These are phyloP conservation scores for Mucor piriformis DNA, from an alignment of 371 early-diverging fungal genomes.

Conservation along the genomic window DNA sequence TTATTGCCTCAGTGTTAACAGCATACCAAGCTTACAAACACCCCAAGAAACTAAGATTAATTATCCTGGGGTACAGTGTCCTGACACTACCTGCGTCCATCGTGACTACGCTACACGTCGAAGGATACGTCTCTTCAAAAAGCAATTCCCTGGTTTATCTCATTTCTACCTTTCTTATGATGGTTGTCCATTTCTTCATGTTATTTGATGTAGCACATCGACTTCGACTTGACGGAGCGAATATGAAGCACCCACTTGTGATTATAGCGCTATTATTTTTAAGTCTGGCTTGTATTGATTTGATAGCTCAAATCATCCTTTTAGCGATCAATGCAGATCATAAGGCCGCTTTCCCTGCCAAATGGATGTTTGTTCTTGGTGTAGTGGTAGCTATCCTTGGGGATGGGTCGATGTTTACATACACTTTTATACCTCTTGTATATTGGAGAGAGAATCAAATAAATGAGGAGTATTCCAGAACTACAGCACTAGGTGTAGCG, in stretches of 20 bases:
- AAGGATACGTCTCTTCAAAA: constrained; percentile 3
- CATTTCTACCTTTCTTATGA: constrained; percentile 13
- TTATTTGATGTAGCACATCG: constrained; percentile 17
- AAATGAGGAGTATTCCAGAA: constrained; percentile 12
- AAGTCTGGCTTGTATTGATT: background rate
- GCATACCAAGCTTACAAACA: constrained; percentile 11
- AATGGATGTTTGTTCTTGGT: constrained; percentile 9
- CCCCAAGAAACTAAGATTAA: constrained; percentile 20
- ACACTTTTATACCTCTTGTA: constrained; percentile 23
- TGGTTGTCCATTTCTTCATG: constrained; percentile 18
- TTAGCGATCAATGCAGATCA: background rate
- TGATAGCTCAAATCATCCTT: constrained; percentile 8
- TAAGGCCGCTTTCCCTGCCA: background rate
- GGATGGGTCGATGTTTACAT: constrained; percentile 10
- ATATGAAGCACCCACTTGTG: constrained; percentile 19
- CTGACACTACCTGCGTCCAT: constrained; percentile 19
- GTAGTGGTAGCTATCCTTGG: constrained; percentile 9
- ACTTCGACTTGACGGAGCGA: constrained; percentile 1
- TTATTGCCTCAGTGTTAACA: constrained; percentile 11
- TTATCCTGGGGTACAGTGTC: constrained; percentile 18
- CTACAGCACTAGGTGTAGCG: constrained; percentile 23
- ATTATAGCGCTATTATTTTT: constrained; percentile 9
- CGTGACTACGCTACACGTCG: constrained; percentile 5
- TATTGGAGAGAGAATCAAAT: constrained; percentile 17
- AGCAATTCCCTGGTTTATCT: constrained; percentile 11